Percentiles rank a stretch among this genome's conserved stretches.
phyloP scores from a whole-genome alignment of 177 flowering plant species.

The Telopea speciosissima region DNA sequence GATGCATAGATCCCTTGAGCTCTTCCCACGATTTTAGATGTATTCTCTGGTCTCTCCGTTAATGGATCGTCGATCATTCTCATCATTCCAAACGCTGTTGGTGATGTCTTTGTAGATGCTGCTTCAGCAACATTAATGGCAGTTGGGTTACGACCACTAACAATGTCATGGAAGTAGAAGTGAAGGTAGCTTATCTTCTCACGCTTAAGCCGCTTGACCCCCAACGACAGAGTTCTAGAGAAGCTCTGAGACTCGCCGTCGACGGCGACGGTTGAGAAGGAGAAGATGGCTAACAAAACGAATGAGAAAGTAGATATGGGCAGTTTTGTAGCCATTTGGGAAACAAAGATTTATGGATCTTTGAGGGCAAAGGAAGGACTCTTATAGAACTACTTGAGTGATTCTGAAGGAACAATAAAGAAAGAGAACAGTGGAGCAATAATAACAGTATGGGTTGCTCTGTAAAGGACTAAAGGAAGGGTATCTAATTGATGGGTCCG shows the following conservation, averaged over 20 bases:
- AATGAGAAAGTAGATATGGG: background rate
- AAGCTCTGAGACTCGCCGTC: slow-evolving; percentile 4
- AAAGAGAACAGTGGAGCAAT: too few species aligned
- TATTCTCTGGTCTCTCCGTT: slow-evolving; percentile 22
- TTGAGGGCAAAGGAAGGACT: too few species aligned
- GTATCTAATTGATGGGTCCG: too few species aligned
- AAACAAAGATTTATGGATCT: too few species aligned
- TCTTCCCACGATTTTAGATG: slow-evolving; percentile 28
- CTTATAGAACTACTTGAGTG: too few species aligned
- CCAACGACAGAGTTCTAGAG: slow-evolving; percentile 12
- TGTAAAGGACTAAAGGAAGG: too few species aligned
- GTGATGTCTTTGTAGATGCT: slow-evolving; percentile 13
- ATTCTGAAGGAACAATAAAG: too few species aligned
- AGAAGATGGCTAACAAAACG: background rate
- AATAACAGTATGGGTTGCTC: too few species aligned
- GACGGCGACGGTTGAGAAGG: slow-evolving; percentile 5
- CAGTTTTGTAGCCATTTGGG: slow-evolving; percentile 9
- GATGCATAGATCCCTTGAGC: slow-evolving; percentile 36
- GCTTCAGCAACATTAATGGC: slow-evolving; percentile 26
- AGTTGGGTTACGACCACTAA: slow-evolving; percentile 25
- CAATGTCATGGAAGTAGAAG: slow-evolving; percentile 38
- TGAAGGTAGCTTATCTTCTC: slow-evolving; percentile 36
- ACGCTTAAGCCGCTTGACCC: slow-evolving; percentile 7
- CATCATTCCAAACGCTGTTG: slow-evolving; percentile 20
- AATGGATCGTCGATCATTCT: slow-evolving; percentile 29